A percentile compares a stretch with the other conserved stretches of the same genome.
Conservation (phyloP, 805 yeast genomes). For the Starmerella vitae region DNA sequence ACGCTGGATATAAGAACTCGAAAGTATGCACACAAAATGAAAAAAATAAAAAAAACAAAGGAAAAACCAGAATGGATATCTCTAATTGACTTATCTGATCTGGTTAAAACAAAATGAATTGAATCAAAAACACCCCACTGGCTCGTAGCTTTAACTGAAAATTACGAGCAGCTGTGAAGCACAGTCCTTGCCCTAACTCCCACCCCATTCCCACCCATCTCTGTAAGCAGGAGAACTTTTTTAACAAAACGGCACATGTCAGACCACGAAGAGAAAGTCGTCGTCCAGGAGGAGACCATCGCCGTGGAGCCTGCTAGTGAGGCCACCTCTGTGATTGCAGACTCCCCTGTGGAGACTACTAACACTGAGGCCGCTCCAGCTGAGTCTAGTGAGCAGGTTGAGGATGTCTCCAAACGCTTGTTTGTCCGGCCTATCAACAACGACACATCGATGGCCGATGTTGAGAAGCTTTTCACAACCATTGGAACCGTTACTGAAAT, state of each 20-base stretch:
- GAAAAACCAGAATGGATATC: no score
- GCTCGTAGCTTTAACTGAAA: no score
- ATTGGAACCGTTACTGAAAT: conserved; percentile 45
- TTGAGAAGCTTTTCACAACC: conserved; percentile 34
- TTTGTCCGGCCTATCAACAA: conserved; percentile 22
- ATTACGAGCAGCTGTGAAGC: no score
- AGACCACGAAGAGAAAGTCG: neutral
- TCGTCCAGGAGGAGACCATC: neutral
- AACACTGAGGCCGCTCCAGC: neutral
- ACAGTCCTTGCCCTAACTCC: no score
- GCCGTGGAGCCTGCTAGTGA: neutral
- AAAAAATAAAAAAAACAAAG: no score
- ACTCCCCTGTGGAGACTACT: neutral
- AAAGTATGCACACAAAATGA: no score
- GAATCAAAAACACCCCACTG: no score
- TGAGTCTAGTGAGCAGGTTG: conserved; percentile 3
- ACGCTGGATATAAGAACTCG: no score
- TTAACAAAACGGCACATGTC: neutral
- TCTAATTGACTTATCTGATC: no score
- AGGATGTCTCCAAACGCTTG: conserved; percentile 14
- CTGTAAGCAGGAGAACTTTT: neutral
- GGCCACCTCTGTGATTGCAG: neutral
- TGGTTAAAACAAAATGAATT: no score
- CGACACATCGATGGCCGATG: conserved; percentile 29
- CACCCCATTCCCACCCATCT: no score